Conservation (phyloP, 768 basidiomycete species). For the Leccinellum rugosiceps region DNA sequence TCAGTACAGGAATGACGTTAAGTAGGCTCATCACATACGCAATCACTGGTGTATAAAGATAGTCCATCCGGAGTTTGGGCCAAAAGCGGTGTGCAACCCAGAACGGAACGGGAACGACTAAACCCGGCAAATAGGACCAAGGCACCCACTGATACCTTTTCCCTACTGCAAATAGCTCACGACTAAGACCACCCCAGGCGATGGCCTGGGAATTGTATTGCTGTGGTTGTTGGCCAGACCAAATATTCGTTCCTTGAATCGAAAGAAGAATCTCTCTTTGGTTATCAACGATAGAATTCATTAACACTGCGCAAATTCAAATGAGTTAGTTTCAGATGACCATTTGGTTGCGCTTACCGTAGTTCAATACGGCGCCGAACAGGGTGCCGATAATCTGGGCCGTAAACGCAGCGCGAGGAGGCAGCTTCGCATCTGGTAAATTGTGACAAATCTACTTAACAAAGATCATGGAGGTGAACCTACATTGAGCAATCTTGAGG, state of each 20-base stretch:
- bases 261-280: constrained; percentile 53
- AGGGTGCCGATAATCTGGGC: constrained; percentile 47
- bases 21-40: constrained; percentile 12
- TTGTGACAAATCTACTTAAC: constrained; percentile 35
- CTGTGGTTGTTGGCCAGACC: constrained; percentile 32
- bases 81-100: constrained; percentile 37
- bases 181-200: constrained; percentile 41
- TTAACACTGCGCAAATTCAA: constrained; percentile 32
- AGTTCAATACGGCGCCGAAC: constrained; percentile 35
- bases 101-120: constrained; percentile 41
- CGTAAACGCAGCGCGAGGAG: constrained; percentile 62
- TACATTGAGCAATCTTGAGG: constrained; percentile 43
- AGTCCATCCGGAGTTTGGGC: constrained; percentile 31
- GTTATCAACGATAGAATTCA: constrained; percentile 54
- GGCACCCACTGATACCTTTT: constrained; percentile 41
- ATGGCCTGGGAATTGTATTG: constrained; percentile 34
- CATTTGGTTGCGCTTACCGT: constrained; percentile 49
- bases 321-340: constrained; percentile 45
- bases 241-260: constrained; percentile 47
- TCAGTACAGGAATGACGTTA: constrained; percentile 2
- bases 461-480: neutral
- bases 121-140: constrained; percentile 32
- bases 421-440: constrained; percentile 52
- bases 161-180: constrained; percentile 32
- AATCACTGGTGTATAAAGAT: constrained; percentile 34